These are phyloP conservation scores for Amaranthus hypochondriacus DNA, from an alignment of 148 eudicot genomes.

Conservation along the genomic window DNA sequence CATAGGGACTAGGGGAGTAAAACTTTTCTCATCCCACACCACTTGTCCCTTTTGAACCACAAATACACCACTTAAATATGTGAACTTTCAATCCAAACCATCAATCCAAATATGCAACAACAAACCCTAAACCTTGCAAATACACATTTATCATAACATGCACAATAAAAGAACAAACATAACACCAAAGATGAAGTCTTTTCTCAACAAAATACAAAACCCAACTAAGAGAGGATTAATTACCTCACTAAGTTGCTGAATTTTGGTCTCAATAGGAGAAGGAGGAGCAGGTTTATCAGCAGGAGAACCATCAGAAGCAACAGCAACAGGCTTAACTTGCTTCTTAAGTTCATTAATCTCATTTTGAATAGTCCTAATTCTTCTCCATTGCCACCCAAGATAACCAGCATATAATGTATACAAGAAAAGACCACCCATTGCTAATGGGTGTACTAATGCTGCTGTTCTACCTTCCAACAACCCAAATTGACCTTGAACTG, in stretches of 20 bases:
- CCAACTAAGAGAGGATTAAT: neutral
- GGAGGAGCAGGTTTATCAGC: conserved; percentile 39
- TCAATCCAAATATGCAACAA: neutral
- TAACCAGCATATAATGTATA: conserved; percentile 90
- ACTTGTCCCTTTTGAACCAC: too few species aligned
- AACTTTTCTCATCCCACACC: too few species aligned
- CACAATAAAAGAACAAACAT: neutral
- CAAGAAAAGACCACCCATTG: conserved; percentile 65
- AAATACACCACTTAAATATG: neutral
- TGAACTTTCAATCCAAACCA: neutral
- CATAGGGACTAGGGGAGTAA: too few species aligned
- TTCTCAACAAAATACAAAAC: neutral
- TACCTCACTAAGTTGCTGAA: conserved; percentile 82
- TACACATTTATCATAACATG: too few species aligned
- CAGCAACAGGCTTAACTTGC: conserved; percentile 79
- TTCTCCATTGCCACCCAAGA: conserved; percentile 96
- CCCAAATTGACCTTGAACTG: conserved; percentile 81
- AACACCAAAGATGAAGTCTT: neutral
- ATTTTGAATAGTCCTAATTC: conserved; percentile 68
- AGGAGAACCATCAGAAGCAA: conserved; percentile 65
- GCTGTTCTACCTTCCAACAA: conserved; percentile 79
- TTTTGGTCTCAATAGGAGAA: conserved; percentile 64
- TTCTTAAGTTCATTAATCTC: conserved; percentile 87
- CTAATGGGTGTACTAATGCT: conserved; percentile 75
- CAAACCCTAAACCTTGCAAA: neutral